Evolutionary conservation across 179 eudicot species (phyloP).

Genomic region (Silene vulgaris): DNA sequence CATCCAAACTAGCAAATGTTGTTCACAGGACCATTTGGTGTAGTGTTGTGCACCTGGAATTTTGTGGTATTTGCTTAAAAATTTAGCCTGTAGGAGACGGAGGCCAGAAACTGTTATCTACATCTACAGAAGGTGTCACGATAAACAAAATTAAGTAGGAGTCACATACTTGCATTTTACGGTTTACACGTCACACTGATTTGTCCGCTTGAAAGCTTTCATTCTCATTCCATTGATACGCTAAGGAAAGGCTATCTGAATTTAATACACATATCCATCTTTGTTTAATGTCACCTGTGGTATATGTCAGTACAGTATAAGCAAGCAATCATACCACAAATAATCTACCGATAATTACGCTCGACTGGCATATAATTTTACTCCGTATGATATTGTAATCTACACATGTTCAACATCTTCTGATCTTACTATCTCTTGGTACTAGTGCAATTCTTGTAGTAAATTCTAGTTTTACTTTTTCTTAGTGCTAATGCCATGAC

Average conservation of each 20-base stretch:
- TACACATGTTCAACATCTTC: slow-evolving; percentile 17
- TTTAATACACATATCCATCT: slow-evolving; percentile 15
- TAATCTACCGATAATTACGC: slow-evolving; percentile 20
- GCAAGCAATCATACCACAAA: slow-evolving; percentile 29
- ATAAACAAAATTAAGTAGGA: slow-evolving; percentile 16
- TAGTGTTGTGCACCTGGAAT: neutral
- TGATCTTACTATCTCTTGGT: slow-evolving; percentile 13
- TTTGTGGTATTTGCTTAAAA: neutral
- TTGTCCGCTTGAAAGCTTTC: slow-evolving; percentile 20
- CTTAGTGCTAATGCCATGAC: slow-evolving; percentile 20
- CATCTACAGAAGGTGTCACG: slow-evolving; percentile 5
- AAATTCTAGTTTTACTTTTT: slow-evolving; percentile 10
- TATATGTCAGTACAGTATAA: slow-evolving; percentile 14
- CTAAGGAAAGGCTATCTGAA: slow-evolving; percentile 24
- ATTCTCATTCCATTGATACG: slow-evolving; percentile 23
- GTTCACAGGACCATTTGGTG: neutral
- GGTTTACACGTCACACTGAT: slow-evolving; percentile 23
- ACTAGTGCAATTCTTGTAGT: slow-evolving; percentile 17
- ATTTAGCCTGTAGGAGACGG: neutral
- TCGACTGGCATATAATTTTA: slow-evolving; percentile 13
- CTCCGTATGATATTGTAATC: slow-evolving; percentile 18
- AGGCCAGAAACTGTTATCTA: neutral
- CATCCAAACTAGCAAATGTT: neutral
- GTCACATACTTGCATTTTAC: slow-evolving; percentile 9
- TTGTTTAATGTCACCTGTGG: slow-evolving; percentile 21